These are phyloP conservation scores for Vigna trinervia DNA, from an alignment of 306 rosid species.

Conservation along the genomic window DNA sequence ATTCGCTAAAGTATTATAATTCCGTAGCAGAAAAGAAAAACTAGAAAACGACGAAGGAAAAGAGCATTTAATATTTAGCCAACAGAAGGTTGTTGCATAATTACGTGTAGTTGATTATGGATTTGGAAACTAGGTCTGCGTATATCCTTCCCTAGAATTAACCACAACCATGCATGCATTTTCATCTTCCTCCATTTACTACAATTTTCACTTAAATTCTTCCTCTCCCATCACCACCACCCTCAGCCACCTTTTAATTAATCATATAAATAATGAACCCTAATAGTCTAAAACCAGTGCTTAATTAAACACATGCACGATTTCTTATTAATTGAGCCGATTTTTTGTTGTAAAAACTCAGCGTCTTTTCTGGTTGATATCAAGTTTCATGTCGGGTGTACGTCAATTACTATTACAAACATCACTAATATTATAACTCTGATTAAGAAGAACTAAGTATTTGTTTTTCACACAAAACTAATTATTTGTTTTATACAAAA, in stretches of 20 bases:
- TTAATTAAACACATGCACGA: neutral
- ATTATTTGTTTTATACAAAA: too few relatives aligned
- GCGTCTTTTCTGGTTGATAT: too few relatives aligned
- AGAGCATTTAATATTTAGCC: conserved; percentile 2
- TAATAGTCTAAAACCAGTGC: neutral
- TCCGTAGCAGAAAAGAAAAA: neutral
- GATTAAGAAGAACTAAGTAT: too few relatives aligned
- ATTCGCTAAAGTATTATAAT: too few relatives aligned
- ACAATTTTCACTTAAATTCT: conserved; percentile 33
- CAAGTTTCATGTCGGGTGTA: too few relatives aligned
- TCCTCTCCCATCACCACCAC: neutral
- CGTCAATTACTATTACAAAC: too few relatives aligned
- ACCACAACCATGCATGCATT: neutral
- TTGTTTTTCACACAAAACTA: too few relatives aligned
- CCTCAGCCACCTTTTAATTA: conserved; percentile 2
- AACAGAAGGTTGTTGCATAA: conserved; percentile 14
- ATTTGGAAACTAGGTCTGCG: conserved; percentile 35
- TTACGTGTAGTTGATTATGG: conserved; percentile 1
- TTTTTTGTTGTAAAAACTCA: neutral
- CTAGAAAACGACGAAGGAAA: conserved; percentile 1
- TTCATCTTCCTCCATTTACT: conserved; percentile 2
- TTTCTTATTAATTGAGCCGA: neutral
- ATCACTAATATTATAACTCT: too few relatives aligned
- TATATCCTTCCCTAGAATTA: neutral
- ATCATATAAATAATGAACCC: conserved; percentile 18